Base-by-base conservation (phyloP, 495 filamentous ascomycete genomes). In the Bryoglossum gracile region DNA sequence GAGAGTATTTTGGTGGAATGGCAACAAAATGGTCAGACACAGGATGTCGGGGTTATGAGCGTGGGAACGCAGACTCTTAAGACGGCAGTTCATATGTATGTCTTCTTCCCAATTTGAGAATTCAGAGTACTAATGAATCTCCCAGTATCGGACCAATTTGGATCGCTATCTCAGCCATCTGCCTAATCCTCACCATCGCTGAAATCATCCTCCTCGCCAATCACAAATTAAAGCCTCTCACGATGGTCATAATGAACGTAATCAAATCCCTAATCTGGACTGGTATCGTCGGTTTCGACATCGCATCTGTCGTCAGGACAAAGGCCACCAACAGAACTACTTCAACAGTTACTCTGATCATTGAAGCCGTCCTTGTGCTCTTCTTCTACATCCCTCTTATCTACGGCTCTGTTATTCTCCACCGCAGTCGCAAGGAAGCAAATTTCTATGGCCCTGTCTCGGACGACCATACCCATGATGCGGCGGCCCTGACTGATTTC, bases 361-460 rank as follows among this genome's bases (percentile, higher is more conserved):
- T 55, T 28, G 53, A 55, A 18, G 48, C 26, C 4, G 26, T 56
- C 0, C 24, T 62, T 30, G 24, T 53, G 62, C 10, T 60, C 3
- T 44, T 50, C 19, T 62, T 61, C 55, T 26, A 57, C 21, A 58
- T 58, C 32, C 57, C 60, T 18, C 56, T 70, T 16, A 55, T 65
- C 37, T 68, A 67, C 46, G 62, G 53, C 3, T 55, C 54, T n/a
- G 45, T 64, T 16, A 61, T 67, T 30, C 61, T 59, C 48, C 63
- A 65, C 52, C 62, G 59, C 14, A 40, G 51, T 24, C 64, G 65
- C 35, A 55, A 38, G 4, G 23, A 43, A 23, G 30, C 44, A 21
- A 53, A 48, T 44, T 52, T 39, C 11, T 59, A 59, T 38, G 26
- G 30, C n/a, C 46, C 50, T 17, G 45, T 54, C n/a, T n/a, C 19